These are phyloP conservation scores for Syzygium malaccense DNA, from an alignment of 441 rosid genomes.

Conservation along the genomic window DNA sequence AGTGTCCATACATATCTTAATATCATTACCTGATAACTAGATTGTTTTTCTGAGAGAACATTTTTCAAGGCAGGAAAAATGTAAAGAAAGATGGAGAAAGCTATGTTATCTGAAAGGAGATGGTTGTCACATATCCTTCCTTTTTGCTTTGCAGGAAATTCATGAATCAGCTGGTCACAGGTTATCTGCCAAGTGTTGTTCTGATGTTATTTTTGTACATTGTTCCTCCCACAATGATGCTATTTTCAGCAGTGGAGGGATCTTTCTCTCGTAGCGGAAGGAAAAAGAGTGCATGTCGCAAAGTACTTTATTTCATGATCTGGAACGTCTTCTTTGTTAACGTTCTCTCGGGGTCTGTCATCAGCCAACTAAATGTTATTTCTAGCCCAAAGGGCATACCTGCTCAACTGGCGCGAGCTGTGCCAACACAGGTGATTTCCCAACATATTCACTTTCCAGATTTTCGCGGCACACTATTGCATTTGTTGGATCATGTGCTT, in stretches of 20 bases:
- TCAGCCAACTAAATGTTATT: constrained; percentile 45
- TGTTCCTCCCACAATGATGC: constrained; percentile 90
- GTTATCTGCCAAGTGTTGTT: constrained; percentile 92
- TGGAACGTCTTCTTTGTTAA: constrained; percentile 94
- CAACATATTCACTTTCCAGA: not conserved
- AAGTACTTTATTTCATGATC: constrained; percentile 73
- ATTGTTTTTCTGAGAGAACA: too few relatives aligned
- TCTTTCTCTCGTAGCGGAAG: constrained; percentile 65
- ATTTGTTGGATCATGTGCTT: not conserved
- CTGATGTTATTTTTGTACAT: constrained; percentile 51
- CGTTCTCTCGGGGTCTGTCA: constrained; percentile 75
- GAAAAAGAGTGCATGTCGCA: constrained; percentile 82
- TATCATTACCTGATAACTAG: not conserved
- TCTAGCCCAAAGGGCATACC: constrained; percentile 64
- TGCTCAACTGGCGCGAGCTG: constrained; percentile 59
- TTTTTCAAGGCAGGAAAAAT: not conserved
- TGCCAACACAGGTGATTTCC: constrained; percentile 69
- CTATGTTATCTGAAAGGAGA: not conserved
- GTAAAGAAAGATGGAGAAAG: not conserved
- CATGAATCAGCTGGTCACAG: constrained; percentile 62
- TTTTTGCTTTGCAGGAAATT: constrained; percentile 38
- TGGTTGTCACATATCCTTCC: not conserved
- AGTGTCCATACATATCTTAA: not conserved
- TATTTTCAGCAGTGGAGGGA: constrained; percentile 76
- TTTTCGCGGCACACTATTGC: not conserved